phyloP scores from a whole-genome alignment of 805 yeast genomes.

The Ogataea pini region DNA sequence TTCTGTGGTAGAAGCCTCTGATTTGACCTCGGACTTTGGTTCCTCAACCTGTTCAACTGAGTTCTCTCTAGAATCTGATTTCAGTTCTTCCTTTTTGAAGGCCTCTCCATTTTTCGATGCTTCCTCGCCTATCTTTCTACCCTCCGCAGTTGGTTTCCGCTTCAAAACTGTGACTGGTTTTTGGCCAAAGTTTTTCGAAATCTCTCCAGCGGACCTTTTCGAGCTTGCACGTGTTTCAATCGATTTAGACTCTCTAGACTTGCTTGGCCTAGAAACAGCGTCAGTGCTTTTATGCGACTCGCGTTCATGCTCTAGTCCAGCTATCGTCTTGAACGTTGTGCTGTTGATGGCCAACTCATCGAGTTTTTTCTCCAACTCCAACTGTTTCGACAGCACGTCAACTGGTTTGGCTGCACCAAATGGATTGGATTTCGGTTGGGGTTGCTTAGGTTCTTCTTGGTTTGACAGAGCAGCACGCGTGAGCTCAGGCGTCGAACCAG shows the following conservation, averaged over 20 bases:
- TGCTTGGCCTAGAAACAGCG: constrained; percentile 1
- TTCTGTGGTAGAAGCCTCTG: no score
- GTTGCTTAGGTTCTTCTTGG: constrained; percentile 9
- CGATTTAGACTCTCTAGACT: background rate
- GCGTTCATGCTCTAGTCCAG: constrained; percentile 24
- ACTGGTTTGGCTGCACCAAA: constrained; percentile 88
- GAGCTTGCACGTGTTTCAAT: background rate
- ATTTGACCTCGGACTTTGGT: background rate
- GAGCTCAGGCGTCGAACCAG: constrained; percentile 17
- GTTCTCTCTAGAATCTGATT: no score
- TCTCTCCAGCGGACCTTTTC: background rate
- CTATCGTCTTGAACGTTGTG: constrained; percentile 39
- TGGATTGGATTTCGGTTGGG: constrained; percentile 55
- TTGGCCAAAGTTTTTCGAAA: background rate
- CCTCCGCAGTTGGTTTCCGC: background rate
- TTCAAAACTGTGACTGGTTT: constrained; percentile 2
- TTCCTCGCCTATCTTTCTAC: constrained; percentile 5
- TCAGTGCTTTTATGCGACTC: constrained; percentile 11
- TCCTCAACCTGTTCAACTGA: background rate
- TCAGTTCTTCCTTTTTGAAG: background rate
- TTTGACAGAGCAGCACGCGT: constrained; percentile 17
- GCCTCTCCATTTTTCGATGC: constrained; percentile 1
- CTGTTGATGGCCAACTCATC: constrained; percentile 45
- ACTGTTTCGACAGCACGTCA: constrained; percentile 64
- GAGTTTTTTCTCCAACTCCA: constrained; percentile 58